Conservation (phyloP, 495 filamentous ascomycete species). For the Polyplosphaeria fusca region DNA sequence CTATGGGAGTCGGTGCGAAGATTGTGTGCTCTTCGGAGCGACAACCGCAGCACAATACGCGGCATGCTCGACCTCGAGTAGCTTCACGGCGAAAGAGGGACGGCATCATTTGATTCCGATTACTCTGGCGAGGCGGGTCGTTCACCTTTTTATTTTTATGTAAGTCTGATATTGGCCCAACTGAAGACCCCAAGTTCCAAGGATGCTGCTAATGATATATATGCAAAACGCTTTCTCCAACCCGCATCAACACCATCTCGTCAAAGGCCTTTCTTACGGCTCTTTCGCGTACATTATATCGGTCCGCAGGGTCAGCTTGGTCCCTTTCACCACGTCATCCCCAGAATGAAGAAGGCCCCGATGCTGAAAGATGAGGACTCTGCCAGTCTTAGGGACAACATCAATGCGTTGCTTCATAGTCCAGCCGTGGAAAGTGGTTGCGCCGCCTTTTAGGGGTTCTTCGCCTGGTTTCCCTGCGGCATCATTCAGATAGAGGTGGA, state of each 20-base stretch:
- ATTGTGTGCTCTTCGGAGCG: conserved; percentile 47
- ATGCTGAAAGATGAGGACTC: conserved; percentile 78
- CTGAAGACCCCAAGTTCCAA: not conserved
- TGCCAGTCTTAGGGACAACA: conserved; percentile 66
- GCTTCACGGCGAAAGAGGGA: conserved; percentile 40
- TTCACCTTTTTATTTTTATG: conserved; percentile 55
- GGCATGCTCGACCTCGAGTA: conserved; percentile 62
- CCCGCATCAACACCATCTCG: too few relatives aligned
- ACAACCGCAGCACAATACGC: conserved; percentile 99
- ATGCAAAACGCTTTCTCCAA: too few relatives aligned
- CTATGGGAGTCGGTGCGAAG: conserved; percentile 49
- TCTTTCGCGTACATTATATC: conserved; percentile 66
- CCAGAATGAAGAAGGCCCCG: conserved; percentile 64
- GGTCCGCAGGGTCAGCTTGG: conserved; percentile 73
- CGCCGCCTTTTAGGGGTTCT: conserved; percentile 53
- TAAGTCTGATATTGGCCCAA: conserved; percentile 55
- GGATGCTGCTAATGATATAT: conserved; percentile 44
- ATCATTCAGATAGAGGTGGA: conserved; percentile 82
- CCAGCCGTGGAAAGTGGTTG: conserved; percentile 59
- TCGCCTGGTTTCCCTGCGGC: conserved; percentile 46
- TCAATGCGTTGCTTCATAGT: conserved; percentile 52
- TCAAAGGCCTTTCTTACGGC: too few relatives aligned
- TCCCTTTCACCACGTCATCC: conserved; percentile 66
- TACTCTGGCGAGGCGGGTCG: conserved; percentile 83
- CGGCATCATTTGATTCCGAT: conserved; percentile 99